Evolutionary conservation across 805 yeast species (phyloP).

Genomic region (Yamadazyma endophytica): DNA sequence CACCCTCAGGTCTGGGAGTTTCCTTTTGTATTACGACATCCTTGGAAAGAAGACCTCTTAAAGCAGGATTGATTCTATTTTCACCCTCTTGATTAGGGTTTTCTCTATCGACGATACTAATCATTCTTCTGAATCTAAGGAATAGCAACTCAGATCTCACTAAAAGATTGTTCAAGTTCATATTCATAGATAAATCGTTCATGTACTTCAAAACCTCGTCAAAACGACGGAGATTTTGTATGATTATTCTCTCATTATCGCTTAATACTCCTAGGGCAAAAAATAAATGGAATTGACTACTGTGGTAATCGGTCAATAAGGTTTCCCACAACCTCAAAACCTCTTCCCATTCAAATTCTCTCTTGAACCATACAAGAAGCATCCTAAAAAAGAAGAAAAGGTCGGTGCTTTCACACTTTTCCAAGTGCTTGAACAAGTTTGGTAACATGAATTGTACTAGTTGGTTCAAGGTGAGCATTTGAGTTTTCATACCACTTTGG

Average conservation of each 20-base stretch:
- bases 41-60: constrained; percentile 57
- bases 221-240: constrained; percentile 68
- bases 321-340: constrained; percentile 87
- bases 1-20: constrained; percentile 39
- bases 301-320: constrained; percentile 80
- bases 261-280: constrained; percentile 87
- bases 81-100: constrained; percentile 15
- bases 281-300: constrained; percentile 85
- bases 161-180: constrained; percentile 71
- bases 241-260: constrained; percentile 75
- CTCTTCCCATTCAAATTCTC: constrained; percentile 81
- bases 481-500: constrained; percentile 89
- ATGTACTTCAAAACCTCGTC: constrained; percentile 91
- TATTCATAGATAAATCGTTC: constrained; percentile 78
- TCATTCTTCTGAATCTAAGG: constrained; percentile 72
- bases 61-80: constrained; percentile 40
- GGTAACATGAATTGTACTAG: constrained; percentile 91
- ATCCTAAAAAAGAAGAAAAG: constrained; percentile 92
- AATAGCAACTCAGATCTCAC: constrained; percentile 84
- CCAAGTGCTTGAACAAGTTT: constrained; percentile 73
- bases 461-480: constrained; percentile 78
- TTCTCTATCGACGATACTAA: constrained; percentile 69
- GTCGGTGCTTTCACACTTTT: constrained; percentile 82
- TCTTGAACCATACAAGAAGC: constrained; percentile 92
- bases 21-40: constrained; percentile 66